Percentiles rank a stretch among this genome's conserved stretches.
Conservation (phyloP, 805 yeast genomes). For the Lachancea lanzarotensis region DNA sequence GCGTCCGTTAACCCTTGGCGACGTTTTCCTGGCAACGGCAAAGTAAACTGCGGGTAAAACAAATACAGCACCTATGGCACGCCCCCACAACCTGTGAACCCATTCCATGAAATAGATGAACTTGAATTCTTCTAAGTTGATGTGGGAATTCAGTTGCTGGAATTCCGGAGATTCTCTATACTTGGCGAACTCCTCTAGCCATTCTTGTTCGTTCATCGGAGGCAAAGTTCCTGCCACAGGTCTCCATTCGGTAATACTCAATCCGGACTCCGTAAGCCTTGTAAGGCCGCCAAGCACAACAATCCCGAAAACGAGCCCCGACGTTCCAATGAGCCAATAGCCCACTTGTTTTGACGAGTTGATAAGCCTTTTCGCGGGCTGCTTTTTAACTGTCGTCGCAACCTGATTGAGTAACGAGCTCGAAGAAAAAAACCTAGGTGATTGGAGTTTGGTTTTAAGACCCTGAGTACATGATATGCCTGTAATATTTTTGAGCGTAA, state of each 20-base stretch:
- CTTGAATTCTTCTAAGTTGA: conserved; percentile 82
- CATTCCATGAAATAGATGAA: conserved; percentile 96
- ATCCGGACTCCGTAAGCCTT: conserved; percentile 89
- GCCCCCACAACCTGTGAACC: conserved; percentile 90
- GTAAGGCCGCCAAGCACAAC: conserved; percentile 96
- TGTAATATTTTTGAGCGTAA: neutral
- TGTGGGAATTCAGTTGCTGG: conserved; percentile 76
- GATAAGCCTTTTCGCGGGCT: conserved; percentile 32
- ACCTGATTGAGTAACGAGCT: conserved; percentile 12
- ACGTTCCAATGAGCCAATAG: conserved; percentile 81
- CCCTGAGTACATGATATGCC: neutral
- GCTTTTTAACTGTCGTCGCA: conserved; percentile 14
- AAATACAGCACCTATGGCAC: conserved; percentile 80
- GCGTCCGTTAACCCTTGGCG: conserved; percentile 58
- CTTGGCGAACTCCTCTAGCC: conserved; percentile 79
- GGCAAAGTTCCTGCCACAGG: conserved; percentile 96
- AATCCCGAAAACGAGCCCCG: conserved; percentile 87
- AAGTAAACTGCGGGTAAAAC: conserved; percentile 83
- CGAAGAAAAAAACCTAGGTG: conserved; percentile 7
- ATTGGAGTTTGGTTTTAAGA: neutral
- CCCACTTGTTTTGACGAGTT: conserved; percentile 61
- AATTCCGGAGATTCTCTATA: conserved; percentile 88
- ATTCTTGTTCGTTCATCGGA: conserved; percentile 70
- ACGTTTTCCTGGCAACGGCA: conserved; percentile 57
- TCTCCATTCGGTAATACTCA: conserved; percentile 96